Evolutionary conservation across 2,329 filamentous ascomycete genomes (phyloP), one percentile per base, ranked within the genome.

Genomic region (Gliomastix tumulicola): DNA sequence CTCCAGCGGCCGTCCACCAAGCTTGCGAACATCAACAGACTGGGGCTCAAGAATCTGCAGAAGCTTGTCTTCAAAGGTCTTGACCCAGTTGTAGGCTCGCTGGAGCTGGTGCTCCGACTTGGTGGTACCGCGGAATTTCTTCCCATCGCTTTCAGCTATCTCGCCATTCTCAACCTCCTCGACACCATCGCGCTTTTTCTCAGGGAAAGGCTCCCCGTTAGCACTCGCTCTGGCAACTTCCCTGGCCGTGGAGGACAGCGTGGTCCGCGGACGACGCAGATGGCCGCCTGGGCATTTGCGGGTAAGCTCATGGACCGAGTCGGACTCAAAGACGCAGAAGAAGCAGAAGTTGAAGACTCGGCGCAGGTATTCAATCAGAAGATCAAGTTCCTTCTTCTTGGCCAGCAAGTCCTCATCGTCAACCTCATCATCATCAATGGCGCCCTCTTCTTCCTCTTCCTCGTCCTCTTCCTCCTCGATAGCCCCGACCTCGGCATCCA

Each of bases 271-370:
- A 34, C 92, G 82, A 44, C 92, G 87, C 43, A 98, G 78, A 68
- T 98, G 92, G n/a, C 92, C 92, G 30, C 92, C 92, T 19, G 92
- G 88, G 50, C 92, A 98, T 63, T 98, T 97, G 41, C 92, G 81
- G 28, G 87, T 89, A 46, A 98, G 71, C 63, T 98, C 92, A 53
- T 98, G 92, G 17, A 97, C 82, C 0, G 90, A 97, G 59, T 98
- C 92, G 54, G 88, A 92, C 63, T 98, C 92, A 49, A 98, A 97
- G 6, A 98, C 94, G 58, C 92, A 98, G 68, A 97, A 98, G 70
- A 98, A 96, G 68, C 92, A 98, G 65, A 98, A 97, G 63, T 92
- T 96, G 72, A 94, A 94, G 36, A 98, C 92, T 13, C 92, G 82
- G 36, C 92, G 88, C 41, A 98, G 74, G 57, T 98, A 98, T 63